Conservation (phyloP, 2,329 filamentous ascomycete genomes). For the Dactylellina drechsleri region DNA sequence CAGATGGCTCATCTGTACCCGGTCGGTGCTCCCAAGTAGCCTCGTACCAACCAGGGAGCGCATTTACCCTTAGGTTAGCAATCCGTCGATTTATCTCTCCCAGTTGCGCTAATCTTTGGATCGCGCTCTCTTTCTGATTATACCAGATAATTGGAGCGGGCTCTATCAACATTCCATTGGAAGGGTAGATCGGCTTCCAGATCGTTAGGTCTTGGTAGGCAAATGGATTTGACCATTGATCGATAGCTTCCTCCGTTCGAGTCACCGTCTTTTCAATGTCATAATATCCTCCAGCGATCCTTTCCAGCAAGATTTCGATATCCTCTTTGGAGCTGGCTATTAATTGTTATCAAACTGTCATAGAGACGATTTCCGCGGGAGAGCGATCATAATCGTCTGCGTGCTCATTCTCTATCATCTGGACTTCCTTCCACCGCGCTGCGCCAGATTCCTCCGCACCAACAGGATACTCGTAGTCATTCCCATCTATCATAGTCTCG, state of each 20-base stretch:
- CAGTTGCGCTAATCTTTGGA: not conserved
- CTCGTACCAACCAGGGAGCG: not conserved
- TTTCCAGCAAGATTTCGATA: not conserved
- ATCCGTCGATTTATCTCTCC: not conserved
- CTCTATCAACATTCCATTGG: not conserved
- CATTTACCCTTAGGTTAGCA: not conserved
- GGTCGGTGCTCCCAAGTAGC: not conserved
- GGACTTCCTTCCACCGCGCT: conserved; percentile 3
- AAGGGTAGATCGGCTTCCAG: not conserved
- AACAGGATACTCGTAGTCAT: conserved; percentile 8
- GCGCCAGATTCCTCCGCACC: not conserved
- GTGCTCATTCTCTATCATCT: not conserved
- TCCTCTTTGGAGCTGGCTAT: not conserved
- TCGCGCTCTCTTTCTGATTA: not conserved
- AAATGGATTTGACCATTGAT: not conserved
- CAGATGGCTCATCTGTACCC: not conserved
- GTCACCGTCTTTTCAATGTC: not conserved
- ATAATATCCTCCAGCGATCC: not conserved
- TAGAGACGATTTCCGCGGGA: conserved; percentile 4
- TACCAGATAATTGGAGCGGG: not conserved
- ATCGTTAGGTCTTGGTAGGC: not conserved
- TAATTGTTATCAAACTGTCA: conserved; percentile 1
- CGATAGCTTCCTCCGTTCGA: not conserved
- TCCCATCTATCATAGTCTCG: not conserved
- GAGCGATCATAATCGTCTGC: not conserved